Evolutionary conservation across 805 yeast species (phyloP).

Genomic region (Yarrowia sp.): DNA sequence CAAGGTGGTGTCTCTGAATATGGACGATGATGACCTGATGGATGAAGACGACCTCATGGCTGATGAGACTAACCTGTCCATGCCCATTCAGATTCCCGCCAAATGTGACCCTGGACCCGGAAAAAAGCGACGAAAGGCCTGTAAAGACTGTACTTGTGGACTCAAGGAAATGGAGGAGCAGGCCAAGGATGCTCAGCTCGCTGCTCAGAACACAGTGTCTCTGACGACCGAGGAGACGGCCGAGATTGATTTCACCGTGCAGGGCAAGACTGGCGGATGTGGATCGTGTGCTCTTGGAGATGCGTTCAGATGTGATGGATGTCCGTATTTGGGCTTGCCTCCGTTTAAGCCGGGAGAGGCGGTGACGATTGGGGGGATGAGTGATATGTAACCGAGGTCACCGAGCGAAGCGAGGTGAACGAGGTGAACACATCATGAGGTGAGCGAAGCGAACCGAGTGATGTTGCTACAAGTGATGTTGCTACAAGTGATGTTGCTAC

Average conservation of each 20-base stretch:
- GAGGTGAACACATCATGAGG: no score
- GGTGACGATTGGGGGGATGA: constrained; percentile 57
- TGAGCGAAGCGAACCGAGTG: no score
- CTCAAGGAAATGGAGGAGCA: constrained; percentile 74
- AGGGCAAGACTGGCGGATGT: constrained; percentile 96
- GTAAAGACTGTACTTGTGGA: constrained; percentile 98
- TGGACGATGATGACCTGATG: constrained; percentile 51
- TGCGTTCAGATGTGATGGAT: constrained; percentile 97
- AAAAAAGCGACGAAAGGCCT: constrained; percentile 78
- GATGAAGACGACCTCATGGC: constrained; percentile 57
- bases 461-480: no score
- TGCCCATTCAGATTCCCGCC: constrained; percentile 54
- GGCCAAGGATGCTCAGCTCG: constrained; percentile 47
- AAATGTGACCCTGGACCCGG: constrained; percentile 52
- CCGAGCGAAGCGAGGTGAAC: background rate
- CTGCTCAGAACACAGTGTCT: constrained; percentile 51
- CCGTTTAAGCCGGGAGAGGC: constrained; percentile 98
- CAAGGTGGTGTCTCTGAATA: constrained; percentile 44
- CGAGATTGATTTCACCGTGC: constrained; percentile 93
- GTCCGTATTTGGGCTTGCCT: constrained; percentile 95
- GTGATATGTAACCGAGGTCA: background rate
- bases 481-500: no score
- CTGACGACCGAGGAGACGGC: constrained; percentile 69
- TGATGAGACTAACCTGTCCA: constrained; percentile 40
- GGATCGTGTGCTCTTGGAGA: constrained; percentile 97